phyloP scores from a whole-genome alignment of 345 rosid genomes.

The Linum lewisii region DNA sequence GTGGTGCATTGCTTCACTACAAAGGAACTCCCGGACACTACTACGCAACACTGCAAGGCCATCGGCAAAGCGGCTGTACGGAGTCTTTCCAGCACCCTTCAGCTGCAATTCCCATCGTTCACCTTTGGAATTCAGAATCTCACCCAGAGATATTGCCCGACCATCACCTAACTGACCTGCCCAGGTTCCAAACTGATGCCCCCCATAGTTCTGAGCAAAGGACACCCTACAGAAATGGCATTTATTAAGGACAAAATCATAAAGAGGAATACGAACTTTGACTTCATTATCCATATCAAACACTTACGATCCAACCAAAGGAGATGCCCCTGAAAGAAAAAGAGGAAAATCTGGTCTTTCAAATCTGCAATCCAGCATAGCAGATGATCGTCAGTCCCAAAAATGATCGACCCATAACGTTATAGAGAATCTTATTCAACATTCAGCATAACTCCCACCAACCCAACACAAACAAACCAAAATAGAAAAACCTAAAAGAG shows the following conservation, averaged over 20 bases:
- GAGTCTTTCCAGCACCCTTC: conserved; percentile 94
- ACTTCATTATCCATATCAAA: conserved; percentile 6
- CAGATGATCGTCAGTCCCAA: background rate
- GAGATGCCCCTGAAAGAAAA: conserved; percentile 63
- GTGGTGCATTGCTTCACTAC: conserved; percentile 88
- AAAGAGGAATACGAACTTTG: background rate
- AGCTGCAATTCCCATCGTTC: conserved; percentile 99
- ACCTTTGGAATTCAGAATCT: conserved; percentile 61
- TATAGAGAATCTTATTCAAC: background rate
- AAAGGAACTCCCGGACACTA: conserved; percentile 90
- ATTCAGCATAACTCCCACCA: no score
- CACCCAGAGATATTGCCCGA: conserved; percentile 90
- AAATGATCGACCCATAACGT: background rate
- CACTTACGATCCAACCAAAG: conserved; percentile 68
- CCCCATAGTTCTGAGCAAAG: conserved; percentile 94
- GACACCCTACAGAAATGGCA: conserved; percentile 43
- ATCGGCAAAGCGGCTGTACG: conserved; percentile 95
- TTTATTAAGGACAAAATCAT: conserved; percentile 3
- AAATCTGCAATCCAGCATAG: conserved; percentile 42
- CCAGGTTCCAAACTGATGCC: conserved; percentile 97
- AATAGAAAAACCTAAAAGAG: no score
- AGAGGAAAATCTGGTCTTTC: conserved; percentile 81
- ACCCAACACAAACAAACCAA: no score
- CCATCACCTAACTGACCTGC: conserved; percentile 99
- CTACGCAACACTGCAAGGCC: conserved; percentile 96